Percentiles rank a stretch among this genome's conserved stretches.
These are phyloP conservation scores for Acanthamoeba sp. DNA, from an alignment of 208 protist genomes.

Conservation along the genomic window DNA sequence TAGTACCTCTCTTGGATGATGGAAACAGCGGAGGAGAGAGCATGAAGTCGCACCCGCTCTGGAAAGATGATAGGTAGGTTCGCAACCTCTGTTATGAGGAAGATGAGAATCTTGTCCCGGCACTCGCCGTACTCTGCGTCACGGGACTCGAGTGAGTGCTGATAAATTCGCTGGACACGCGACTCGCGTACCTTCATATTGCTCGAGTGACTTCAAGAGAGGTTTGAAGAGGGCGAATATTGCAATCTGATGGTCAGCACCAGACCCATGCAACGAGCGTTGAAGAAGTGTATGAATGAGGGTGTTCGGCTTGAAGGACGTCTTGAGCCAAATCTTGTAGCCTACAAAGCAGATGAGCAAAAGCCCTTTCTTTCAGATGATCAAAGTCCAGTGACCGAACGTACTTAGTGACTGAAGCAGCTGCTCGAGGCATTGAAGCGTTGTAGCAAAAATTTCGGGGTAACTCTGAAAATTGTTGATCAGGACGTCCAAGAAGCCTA, in stretches of 20 bases:
- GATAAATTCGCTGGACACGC: no score
- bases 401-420: not conserved
- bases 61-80: not conserved
- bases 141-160: no score
- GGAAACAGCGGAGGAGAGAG: not conserved
- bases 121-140: not conserved
- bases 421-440: not conserved
- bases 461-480: conserved; percentile 14
- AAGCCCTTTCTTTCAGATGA: not conserved
- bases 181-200: conserved; percentile 54
- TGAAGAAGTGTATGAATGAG: conserved; percentile 6
- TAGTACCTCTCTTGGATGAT: conserved; percentile 31
- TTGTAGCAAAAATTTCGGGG: not conserved
- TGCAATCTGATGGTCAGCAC: not conserved
- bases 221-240: conserved; percentile 21
- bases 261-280: no score
- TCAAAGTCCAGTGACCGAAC: not conserved
- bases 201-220: not conserved
- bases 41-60: not conserved
- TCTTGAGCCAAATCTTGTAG: conserved; percentile 50
- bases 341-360: not conserved
- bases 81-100: not conserved
- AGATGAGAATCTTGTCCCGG: not conserved
- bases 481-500: conserved; percentile 23
- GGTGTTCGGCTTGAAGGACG: not conserved